Base-by-base conservation (phyloP, 73 alveolate species). In the Tetrahymena borealis region DNA sequence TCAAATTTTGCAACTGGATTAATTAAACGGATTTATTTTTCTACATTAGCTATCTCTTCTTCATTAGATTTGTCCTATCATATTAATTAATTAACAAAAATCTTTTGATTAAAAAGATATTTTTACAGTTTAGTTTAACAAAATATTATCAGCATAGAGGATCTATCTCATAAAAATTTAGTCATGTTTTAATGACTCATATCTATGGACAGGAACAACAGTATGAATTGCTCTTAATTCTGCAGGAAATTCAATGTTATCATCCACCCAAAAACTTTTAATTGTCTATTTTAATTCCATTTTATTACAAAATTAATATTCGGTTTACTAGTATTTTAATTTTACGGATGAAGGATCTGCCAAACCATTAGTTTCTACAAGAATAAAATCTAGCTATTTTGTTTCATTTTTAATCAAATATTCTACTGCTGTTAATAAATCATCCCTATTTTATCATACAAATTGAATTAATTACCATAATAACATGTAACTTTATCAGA, bases 211-310 rank as follows among this genome's bases (percentile, higher is more conserved):
- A 40, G 96, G 98, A 6, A 96, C 78, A 10, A 96, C 91, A 3
- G 95, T 95, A 43, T 95, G 90, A n/a, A 96, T 94, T 28, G 91
- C 79, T 38, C 92, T 94, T 36, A 96, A 92, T 91, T 92, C 96
- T 5, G 94, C 91, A 79, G 93, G 96, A 35, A 94, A 43, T 16
- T 78, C 92, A 11, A 96, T 94, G 15, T 95, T 94, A 11, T 96
- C 97, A 96, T 96, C 98, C 39, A 95, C 94, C 98, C 98, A 96
- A 79, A 96, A 93, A 35, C 94, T 96, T 32, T 96, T 42, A 24
- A 96, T 95, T 20, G 96, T 78, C 90, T 94, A 60, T 60, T 60
- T 8, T 7, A 3, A 9, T 24, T 60, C n/a, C n/a, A 1, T 60
- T 24, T 11, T 60, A 15, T 2, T 10, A 10, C 9, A 60, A 60